Percentiles rank a stretch among this genome's conserved stretches.
phyloP scores from a whole-genome alignment of 306 rosid species.

The Corylus avellana region DNA sequence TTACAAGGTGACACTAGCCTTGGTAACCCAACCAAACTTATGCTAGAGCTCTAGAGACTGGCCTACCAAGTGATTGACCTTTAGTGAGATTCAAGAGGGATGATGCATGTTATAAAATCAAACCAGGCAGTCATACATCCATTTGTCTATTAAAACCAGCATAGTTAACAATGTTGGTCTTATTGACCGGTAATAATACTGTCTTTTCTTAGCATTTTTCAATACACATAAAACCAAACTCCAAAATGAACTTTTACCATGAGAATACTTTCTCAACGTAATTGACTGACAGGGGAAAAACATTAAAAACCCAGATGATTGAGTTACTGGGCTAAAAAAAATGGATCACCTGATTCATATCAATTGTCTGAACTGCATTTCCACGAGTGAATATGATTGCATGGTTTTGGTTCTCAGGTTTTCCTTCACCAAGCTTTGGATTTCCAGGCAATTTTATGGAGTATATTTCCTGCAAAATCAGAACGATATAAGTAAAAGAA shows the following conservation, averaged over 20 bases:
- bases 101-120: not conserved
- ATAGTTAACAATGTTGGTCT: not conserved
- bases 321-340: not conserved
- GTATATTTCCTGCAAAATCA: conserved; percentile 72
- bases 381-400: conserved; percentile 96
- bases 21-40: too few relatives aligned
- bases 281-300: not conserved
- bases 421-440: conserved; percentile 97
- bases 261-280: not conserved
- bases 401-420: conserved; percentile 97
- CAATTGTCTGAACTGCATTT: conserved; percentile 92
- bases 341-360: conserved; percentile 87
- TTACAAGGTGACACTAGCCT: too few relatives aligned
- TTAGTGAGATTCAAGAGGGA: not conserved
- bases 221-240: not conserved
- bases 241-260: not conserved
- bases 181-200: not conserved
- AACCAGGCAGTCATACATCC: not conserved
- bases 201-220: not conserved
- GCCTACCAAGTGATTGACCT: too few relatives aligned
- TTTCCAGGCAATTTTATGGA: conserved; percentile 87
- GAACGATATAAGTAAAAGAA: conserved; percentile 12
- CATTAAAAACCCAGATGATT: not conserved
- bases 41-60: too few relatives aligned
- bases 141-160: not conserved